Evolutionary conservation across 2,329 filamentous ascomycete species (phyloP), one percentile per base, ranked within the genome.

Genomic region (Hawksworthiomyces lignivorus): DNA sequence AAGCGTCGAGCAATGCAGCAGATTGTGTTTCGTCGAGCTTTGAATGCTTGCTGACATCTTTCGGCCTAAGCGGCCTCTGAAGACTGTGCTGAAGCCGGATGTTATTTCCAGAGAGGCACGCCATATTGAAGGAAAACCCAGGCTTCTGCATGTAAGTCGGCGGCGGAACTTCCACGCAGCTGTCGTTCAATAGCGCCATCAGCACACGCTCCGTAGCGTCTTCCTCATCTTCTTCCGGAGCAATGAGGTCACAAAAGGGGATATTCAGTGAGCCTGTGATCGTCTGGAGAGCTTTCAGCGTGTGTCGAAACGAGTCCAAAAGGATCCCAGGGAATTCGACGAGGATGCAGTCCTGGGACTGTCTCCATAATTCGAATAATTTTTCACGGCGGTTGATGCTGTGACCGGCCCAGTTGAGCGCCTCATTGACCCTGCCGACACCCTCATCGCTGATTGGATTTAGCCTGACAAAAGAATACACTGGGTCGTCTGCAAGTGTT

Each of bases 311-410:
- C 0, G 77, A 67, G 0, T 71, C 67, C 3, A 80, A 59, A 3
- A 83, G 56, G 4, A 82, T 61, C 0, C 72, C 73, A 0, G 77
- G 79, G 43, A 83, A 82, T 48, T 83, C 79, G 1, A 82, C 64
- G 1, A 83, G 61, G 14, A 51, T 56, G 28, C 52, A 50, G 5
- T 20, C n/a, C 20, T 36, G 38, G 1, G 7, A n/a, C n/a, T n/a
- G n/a, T n/a, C n/a, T n/a, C n/a, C n/a, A n/a, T n/a, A n/a, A n/a
- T n/a, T n/a, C n/a, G n/a, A n/a, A n/a, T n/a, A n/a, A n/a, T n/a
- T n/a, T n/a, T n/a, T n/a, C n/a, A n/a, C n/a, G n/a, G n/a, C n/a
- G n/a, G n/a, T n/a, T n/a, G n/a, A n/a, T 52, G 14, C 56, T 45
- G 2, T 61, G 49, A 22, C 59, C 51, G 10, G 41, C 30, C 29